Conservation (phyloP, 164 flowering plant genomes). For the Santalum album region DNA sequence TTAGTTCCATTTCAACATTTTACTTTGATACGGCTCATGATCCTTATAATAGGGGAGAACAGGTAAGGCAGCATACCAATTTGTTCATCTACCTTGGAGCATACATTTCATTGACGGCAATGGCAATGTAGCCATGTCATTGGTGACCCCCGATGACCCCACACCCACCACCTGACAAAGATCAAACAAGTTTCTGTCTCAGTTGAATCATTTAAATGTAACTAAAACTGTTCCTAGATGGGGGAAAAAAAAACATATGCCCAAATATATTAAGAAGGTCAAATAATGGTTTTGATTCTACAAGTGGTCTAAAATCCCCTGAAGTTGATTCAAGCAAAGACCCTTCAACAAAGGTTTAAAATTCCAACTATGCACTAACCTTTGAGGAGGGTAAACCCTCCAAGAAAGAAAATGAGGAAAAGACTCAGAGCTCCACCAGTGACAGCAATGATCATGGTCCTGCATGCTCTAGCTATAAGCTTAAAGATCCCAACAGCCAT, state of each 20-base stretch:
- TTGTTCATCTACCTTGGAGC: conserved; percentile 84
- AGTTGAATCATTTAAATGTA: too few species aligned
- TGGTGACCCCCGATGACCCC: conserved; percentile 88
- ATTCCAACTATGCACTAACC: conserved; percentile 25
- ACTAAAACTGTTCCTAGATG: too few species aligned
- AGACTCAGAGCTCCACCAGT: conserved; percentile 57
- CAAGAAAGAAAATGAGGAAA: conserved; percentile 67
- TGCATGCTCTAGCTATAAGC: conserved; percentile 57
- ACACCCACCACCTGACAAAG: conserved; percentile 66
- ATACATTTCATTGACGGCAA: conserved; percentile 64
- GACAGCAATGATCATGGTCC: conserved; percentile 59
- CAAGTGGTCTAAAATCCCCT: too few species aligned
- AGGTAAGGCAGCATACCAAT: conserved; percentile 20
- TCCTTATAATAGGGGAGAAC: background rate
- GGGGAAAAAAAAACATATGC: too few species aligned
- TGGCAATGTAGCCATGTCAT: conserved; percentile 49
- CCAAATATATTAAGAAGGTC: too few species aligned
- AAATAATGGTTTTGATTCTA: too few species aligned
- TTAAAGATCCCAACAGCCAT: conserved; percentile 82
- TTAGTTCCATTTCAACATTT: background rate
- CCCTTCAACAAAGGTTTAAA: too few species aligned
- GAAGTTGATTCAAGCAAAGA: too few species aligned
- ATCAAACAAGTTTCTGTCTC: background rate
- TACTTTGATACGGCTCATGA: background rate
- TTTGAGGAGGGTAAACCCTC: conserved; percentile 77